Evolutionary conservation across 352 stramenopile genomes (phyloP), one percentile per base, ranked within the genome.

Genomic region (Phytophthora meadii): DNA sequence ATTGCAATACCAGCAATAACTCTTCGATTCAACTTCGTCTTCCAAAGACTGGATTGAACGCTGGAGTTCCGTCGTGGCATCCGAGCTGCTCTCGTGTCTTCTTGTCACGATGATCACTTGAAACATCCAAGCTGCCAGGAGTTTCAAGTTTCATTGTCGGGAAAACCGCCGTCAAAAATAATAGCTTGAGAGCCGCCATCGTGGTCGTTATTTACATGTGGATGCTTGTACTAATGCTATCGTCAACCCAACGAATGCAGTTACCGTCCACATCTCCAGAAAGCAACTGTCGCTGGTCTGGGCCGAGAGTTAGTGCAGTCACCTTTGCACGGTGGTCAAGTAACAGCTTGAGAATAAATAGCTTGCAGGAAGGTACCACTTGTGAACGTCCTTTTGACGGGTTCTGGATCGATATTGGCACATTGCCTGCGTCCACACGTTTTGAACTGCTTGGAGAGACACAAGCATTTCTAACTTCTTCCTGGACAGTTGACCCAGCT

Each of bases 221-320:
- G 27, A 84, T 76, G 50, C 81, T 85, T 30, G 72, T 77, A 37
- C 77, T 88, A 46, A 90, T 72, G 55, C 84, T 94, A 48, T 93
- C 86, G 55, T 94, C 86, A 7, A 91, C 61, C 86, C 86, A 94
- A n/a, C 84, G 83, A 48, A 92, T 92, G 51, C 84, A 93, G 27
- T 79, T 77, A 0, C 86, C 86, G 36, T 92, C 83, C 0, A 61
- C 70, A 50, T 94, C 86, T 2, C 77, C 81, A 3, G 86, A 92
- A 27, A 92, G 56, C 7, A 94, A 37, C 56, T 94, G 84, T 0
- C 86, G 77, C 50, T 94, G 86, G 22, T 94, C 84, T 0, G 44
- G 22, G 11, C 78, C 74, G 9, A 94, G 46, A 4, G 70, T 82
- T 1, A 94, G 61, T 5, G 84, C 73, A 2, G 86, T 93, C 48